Evolutionary conservation across 2,329 filamentous ascomycete species (phyloP).

Genomic region (Colletotrichum simmondsii): DNA sequence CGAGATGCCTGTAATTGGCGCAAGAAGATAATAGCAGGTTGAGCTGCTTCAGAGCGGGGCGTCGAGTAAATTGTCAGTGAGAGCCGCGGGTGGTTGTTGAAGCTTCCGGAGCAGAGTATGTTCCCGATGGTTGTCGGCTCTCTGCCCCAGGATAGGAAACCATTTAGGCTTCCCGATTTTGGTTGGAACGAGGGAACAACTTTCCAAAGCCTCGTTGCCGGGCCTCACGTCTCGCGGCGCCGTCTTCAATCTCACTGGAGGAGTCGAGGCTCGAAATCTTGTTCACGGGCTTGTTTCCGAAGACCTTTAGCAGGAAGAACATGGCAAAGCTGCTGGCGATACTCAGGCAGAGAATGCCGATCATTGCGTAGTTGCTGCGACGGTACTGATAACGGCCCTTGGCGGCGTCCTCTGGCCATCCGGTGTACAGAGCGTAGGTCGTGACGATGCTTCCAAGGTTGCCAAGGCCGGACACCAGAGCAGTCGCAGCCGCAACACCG

Average conservation of each 20-base stretch:
- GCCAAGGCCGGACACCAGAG: constrained; percentile 86
- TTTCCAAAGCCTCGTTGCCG: constrained; percentile 68
- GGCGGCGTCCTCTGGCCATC: constrained; percentile 82
- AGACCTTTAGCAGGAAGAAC: constrained; percentile 70
- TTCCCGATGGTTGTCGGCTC: constrained; percentile 38
- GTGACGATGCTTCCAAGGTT: constrained; percentile 89
- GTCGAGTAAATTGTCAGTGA: background rate
- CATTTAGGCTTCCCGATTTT: constrained; percentile 38
- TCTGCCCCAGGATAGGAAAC: constrained; percentile 14
- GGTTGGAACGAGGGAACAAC: constrained; percentile 46
- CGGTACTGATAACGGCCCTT: constrained; percentile 78
- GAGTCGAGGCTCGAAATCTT: constrained; percentile 55
- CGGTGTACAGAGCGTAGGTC: constrained; percentile 89
- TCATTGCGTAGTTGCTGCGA: constrained; percentile 88
- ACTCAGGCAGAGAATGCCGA: constrained; percentile 83
- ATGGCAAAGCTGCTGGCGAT: constrained; percentile 78
- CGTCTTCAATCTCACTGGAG: constrained; percentile 64
- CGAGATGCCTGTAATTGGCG: constrained; percentile 16
- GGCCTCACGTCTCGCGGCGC: constrained; percentile 68
- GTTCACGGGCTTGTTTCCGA: constrained; percentile 63
- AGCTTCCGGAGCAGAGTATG: constrained; percentile 35
- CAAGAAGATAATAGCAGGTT: constrained; percentile 47
- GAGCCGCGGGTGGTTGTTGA: constrained; percentile 42
- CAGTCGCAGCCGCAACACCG: constrained; percentile 86
- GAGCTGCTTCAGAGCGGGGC: constrained; percentile 41